Evolutionary conservation across 352 stramenopile genomes (phyloP).

Genomic region (Thalassiosira exigua): DNA sequence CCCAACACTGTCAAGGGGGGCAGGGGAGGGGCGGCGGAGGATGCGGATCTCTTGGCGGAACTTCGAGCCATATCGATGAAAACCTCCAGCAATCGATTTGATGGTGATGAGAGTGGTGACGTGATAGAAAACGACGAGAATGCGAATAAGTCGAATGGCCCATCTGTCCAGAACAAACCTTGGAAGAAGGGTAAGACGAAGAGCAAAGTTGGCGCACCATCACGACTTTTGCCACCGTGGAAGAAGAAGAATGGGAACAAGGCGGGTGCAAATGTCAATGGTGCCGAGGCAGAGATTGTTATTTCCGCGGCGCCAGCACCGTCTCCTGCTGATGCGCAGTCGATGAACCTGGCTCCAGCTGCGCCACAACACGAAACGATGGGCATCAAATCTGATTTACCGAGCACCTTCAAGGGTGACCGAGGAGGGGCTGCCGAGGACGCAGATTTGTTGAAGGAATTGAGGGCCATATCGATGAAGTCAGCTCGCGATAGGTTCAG

Average conservation of each 20-base stretch:
- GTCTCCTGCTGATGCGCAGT: neutral
- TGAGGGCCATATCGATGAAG: conserved; percentile 64
- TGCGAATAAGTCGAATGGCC: too few relatives aligned
- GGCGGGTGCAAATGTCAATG: neutral
- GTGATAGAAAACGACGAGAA: neutral
- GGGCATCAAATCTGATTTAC: conserved; percentile 36
- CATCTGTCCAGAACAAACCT: neutral
- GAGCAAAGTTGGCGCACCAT: conserved; percentile 7
- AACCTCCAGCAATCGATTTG: conserved; percentile 39
- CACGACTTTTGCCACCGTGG: conserved; percentile 13
- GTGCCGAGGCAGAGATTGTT: neutral
- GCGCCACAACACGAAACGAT: conserved; percentile 21
- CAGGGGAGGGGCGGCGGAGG: conserved; percentile 52
- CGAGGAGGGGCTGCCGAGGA: conserved; percentile 61
- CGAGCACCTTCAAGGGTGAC: conserved; percentile 62
- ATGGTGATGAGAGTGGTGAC: neutral
- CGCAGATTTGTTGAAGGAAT: conserved; percentile 64
- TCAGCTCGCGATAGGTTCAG: conserved; percentile 54
- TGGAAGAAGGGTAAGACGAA: conserved; percentile 18
- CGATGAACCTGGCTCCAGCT: neutral
- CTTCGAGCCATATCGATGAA: conserved; percentile 59
- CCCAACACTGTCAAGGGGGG: conserved; percentile 64
- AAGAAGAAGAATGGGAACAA: conserved; percentile 4
- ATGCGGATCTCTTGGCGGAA: conserved; percentile 64
- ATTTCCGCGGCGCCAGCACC: neutral